Base-by-base conservation (phyloP, 2,329 filamentous ascomycete species). In the Malbranchea zuffiana region DNA sequence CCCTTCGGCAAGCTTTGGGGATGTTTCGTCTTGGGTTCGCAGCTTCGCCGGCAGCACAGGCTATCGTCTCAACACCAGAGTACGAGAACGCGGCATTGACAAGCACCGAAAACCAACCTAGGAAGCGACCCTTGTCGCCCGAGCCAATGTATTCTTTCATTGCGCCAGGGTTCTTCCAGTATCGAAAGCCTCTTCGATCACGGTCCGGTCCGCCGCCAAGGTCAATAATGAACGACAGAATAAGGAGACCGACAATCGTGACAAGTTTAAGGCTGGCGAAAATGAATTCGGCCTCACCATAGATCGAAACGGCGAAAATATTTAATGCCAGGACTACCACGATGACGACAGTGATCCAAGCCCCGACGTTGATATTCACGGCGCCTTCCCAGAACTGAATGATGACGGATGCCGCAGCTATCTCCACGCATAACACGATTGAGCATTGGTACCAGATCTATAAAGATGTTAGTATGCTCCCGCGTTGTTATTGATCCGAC, bases 101-200 rank as follows among this genome's bases (percentile, higher is more conserved):
- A 47, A 72, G 66, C 34, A 64, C 66, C 19, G 55, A 57, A 59
- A 65, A 78, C 44, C 73, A 74, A 11, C 71, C 74, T 3, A 82
- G 64, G 50, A 84, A 83, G 10, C 66, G 63, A 10, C 78, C 79
- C 61, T 66, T 73, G 3, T 51, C 47, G 1, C 74, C 75, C 0
- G 60, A 62, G 2, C 66, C 66, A n/a, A 81, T 69, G 50, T 78
- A 74, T 47, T 78, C 72, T 21, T 78, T 74, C 47, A 81, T 79
- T 0, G 78, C 74, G 1, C 77, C 79, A 0, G 80, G 80, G 20
- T 75, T 57, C 15, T 59, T 71, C 81, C 80, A 86, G 56, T 81
- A 82, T 25, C 66, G 58, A 54, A 83, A 83, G 2, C 80, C 80
- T 35, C 76, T 66, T 3, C 71, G 62, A 13, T 71, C 65, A 0